Evolutionary conservation across 345 rosid species (phyloP).

Genomic region (Dipteronia sinensis): DNA sequence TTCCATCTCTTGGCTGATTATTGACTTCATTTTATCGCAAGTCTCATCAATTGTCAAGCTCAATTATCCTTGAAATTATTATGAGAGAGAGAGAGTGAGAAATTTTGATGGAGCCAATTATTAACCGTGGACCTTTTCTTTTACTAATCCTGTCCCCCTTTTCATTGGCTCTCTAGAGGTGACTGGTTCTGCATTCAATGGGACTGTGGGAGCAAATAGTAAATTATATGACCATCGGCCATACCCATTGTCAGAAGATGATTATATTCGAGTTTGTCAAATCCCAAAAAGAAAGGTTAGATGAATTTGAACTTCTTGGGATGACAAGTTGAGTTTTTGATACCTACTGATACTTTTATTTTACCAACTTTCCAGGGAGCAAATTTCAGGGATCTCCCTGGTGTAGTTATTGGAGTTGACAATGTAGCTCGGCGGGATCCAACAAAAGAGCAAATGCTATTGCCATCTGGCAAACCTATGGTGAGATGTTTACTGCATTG

Average conservation of each 20-base stretch:
- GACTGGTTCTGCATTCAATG: conserved; percentile 48
- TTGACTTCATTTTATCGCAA: background rate
- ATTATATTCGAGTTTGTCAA: conserved; percentile 69
- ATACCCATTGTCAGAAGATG: conserved; percentile 47
- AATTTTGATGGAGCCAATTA: background rate
- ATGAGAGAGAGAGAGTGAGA: background rate
- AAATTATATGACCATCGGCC: conserved; percentile 80
- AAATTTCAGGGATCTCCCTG: conserved; percentile 91
- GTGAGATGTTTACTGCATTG: conserved; percentile 39
- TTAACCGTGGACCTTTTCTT: background rate
- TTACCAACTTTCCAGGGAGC: conserved; percentile 64
- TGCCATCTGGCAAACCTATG: conserved; percentile 88
- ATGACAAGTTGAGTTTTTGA: conserved; percentile 1
- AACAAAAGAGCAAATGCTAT: conserved; percentile 40
- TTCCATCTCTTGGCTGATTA: background rate
- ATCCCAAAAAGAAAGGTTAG: conserved; percentile 88
- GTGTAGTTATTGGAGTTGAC: conserved; percentile 64
- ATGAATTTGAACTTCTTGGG: background rate
- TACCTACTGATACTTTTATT: conserved; percentile 20
- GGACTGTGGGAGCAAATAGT: conserved; percentile 26
- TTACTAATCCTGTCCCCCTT: background rate
- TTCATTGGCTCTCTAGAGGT: conserved; percentile 50
- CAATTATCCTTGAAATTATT: too few species aligned
- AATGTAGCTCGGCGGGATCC: conserved; percentile 69
- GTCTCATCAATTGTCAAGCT: background rate